Percentiles rank a stretch among this genome's conserved stretches.
phyloP scores from a whole-genome alignment of 148 eudicot species.

The Rhododendron griersonianum region DNA sequence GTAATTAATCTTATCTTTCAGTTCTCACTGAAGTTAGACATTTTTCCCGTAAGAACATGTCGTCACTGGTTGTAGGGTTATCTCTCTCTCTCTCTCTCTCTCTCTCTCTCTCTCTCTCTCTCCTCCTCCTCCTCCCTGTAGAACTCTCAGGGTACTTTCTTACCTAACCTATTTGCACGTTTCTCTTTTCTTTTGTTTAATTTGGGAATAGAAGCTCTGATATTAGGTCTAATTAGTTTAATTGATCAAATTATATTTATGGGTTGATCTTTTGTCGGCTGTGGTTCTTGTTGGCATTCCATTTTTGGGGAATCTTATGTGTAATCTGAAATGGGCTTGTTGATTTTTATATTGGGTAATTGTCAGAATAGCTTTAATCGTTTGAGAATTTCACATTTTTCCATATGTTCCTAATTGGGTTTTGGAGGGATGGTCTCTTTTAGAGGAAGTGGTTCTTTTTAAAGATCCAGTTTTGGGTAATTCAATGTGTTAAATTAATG shows the following conservation, averaged over 20 bases:
- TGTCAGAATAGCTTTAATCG: not conserved
- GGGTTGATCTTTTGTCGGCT: not conserved
- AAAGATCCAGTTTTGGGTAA: not conserved
- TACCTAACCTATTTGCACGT: not conserved
- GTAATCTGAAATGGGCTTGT: not conserved
- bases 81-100: too few relatives aligned
- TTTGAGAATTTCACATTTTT: not conserved
- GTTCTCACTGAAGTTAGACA: too few relatives aligned
- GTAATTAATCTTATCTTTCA: too few relatives aligned
- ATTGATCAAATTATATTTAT: not conserved
- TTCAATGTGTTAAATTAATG: not conserved
- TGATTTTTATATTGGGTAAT: not conserved
- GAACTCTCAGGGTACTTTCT: not conserved
- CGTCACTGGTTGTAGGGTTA: too few relatives aligned
- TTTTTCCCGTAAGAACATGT: too few relatives aligned
- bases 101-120: too few relatives aligned
- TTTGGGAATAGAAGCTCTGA: not conserved
- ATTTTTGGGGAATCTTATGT: not conserved
- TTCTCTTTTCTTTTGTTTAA: not conserved
- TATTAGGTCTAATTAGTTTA: constrained; percentile 2
- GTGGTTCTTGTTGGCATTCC: not conserved
- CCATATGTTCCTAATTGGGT: not conserved
- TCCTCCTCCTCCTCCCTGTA: too few relatives aligned
- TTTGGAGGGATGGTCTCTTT: not conserved
- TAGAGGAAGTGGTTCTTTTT: too few relatives aligned